Conservation (phyloP, 331 rosid genomes). For the Spiraea crenata region DNA sequence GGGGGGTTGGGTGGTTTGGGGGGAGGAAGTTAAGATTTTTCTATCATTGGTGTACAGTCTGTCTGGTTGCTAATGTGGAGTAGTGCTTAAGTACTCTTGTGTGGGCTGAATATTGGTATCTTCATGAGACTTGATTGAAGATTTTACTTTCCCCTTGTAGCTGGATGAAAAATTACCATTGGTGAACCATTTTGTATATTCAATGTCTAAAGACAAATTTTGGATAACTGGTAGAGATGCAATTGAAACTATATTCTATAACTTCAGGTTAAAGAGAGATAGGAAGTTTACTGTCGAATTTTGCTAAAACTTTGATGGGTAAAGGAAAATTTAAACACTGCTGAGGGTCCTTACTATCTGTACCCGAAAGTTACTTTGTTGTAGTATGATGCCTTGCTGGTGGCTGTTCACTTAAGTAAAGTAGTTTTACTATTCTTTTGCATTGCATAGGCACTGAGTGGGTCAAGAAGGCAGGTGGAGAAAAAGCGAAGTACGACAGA, state of each 20-base stretch:
- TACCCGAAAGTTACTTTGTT: background rate
- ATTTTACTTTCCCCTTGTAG: no score
- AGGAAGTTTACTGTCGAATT: background rate
- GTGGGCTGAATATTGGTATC: background rate
- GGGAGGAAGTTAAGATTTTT: no score
- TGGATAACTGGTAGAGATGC: background rate
- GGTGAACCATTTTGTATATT: no score
- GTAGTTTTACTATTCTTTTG: background rate
- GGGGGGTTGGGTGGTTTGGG: no score
- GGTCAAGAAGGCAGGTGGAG: slow-evolving; percentile 46
- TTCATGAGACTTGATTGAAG: background rate
- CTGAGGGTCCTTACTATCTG: background rate
- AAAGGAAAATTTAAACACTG: background rate
- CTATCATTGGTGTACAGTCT: background rate
- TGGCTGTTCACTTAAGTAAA: slow-evolving; percentile 1
- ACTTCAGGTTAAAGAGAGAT: background rate
- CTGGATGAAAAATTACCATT: no score
- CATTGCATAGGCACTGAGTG: slow-evolving; percentile 40
- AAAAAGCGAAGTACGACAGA: slow-evolving; percentile 58
- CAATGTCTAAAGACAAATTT: background rate
- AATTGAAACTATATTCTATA: background rate
- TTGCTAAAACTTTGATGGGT: background rate
- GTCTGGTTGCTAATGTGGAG: background rate
- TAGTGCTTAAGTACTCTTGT: background rate
- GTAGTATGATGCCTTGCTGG: background rate